A percentile compares a stretch with the other conserved stretches of the same genome.
Conservation (phyloP, 2,329 filamentous ascomycete genomes). For the Penicillium sp. region DNA sequence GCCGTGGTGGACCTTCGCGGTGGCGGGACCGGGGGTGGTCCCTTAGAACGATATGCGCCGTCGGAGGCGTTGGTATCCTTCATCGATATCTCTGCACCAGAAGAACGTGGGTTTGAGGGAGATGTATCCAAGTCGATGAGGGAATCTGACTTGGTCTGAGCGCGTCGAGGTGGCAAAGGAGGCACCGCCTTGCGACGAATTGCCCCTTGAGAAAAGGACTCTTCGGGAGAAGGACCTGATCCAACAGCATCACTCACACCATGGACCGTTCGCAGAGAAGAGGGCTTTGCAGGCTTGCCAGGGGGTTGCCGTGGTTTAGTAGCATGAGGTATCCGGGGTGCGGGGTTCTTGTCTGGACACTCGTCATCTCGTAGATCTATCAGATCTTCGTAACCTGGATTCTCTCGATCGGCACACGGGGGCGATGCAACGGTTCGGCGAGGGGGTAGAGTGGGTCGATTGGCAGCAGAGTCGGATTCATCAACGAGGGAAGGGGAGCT, state of each 20-base stretch:
- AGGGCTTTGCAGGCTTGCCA: conserved; percentile 42
- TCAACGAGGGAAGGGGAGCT: conserved; percentile 24
- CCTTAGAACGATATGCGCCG: conserved; percentile 17
- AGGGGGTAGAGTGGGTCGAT: conserved; percentile 38
- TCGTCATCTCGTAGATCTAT: conserved; percentile 38
- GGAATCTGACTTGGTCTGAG: conserved; percentile 15
- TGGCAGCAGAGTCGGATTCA: conserved; percentile 22
- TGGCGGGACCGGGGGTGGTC: conserved; percentile 26
- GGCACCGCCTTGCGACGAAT: conserved; percentile 32
- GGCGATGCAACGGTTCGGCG: conserved; percentile 23
- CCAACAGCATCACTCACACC: conserved; percentile 16
- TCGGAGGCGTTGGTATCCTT: conserved; percentile 6
- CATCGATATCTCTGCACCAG: conserved; percentile 16
- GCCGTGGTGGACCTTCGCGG: conserved; percentile 28
- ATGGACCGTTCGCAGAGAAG: conserved; percentile 33
- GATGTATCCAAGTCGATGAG: conserved; percentile 14
- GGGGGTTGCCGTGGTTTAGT: conserved; percentile 28
- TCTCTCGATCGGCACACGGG: conserved; percentile 18
- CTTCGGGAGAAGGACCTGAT: not conserved
- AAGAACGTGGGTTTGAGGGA: conserved; percentile 22
- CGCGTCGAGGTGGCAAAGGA: conserved; percentile 34
- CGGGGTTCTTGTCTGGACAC: conserved; percentile 7
- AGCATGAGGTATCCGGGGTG: conserved; percentile 13
- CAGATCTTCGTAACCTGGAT: conserved; percentile 27
- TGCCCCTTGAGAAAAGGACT: conserved; percentile 14